phyloP scores from a whole-genome alignment of 306 rosid genomes.

The Begonia loranthoides region DNA sequence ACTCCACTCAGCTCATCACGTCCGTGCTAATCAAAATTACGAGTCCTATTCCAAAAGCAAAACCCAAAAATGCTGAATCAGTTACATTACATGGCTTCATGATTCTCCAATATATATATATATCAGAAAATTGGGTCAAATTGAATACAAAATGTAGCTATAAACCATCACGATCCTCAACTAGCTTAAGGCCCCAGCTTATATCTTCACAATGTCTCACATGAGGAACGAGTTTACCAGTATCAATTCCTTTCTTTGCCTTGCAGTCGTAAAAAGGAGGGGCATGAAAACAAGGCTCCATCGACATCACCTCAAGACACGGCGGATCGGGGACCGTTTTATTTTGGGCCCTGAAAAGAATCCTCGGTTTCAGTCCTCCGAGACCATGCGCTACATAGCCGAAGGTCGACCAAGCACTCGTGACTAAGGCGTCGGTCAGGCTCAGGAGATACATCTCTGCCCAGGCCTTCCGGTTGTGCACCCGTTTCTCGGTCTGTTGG shows the following conservation, averaged over 20 bases:
- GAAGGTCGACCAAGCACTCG: slow-evolving; percentile 73
- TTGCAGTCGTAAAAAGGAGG: slow-evolving; percentile 82
- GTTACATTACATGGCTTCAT: too few relatives aligned
- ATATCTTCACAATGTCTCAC: slow-evolving; percentile 14
- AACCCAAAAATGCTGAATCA: too few relatives aligned
- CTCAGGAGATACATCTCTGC: slow-evolving; percentile 72
- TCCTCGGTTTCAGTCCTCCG: slow-evolving; percentile 68
- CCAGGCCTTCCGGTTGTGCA: slow-evolving; percentile 59
- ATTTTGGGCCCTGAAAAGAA: slow-evolving; percentile 57
- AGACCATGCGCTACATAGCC: slow-evolving; percentile 85
- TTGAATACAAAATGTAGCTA: neutral
- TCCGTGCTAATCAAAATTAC: too few relatives aligned
- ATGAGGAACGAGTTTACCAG: slow-evolving; percentile 25
- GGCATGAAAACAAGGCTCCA: slow-evolving; percentile 82
- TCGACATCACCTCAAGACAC: slow-evolving; percentile 49
- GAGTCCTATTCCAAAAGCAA: too few relatives aligned
- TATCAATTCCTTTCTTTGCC: slow-evolving; percentile 54
- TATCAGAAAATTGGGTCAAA: neutral
- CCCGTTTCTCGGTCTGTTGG: slow-evolving; percentile 46
- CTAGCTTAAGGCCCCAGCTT: slow-evolving; percentile 13
- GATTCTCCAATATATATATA: too few relatives aligned
- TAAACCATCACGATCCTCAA: slow-evolving; percentile 9
- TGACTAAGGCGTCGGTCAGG: slow-evolving; percentile 39
- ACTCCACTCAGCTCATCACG: too few relatives aligned
- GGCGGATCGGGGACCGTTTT: slow-evolving; percentile 38